Percentiles rank a stretch among this genome's conserved stretches.
Conservation (phyloP, 768 basidiomycete genomes). For the Leccinum ochraceum region DNA sequence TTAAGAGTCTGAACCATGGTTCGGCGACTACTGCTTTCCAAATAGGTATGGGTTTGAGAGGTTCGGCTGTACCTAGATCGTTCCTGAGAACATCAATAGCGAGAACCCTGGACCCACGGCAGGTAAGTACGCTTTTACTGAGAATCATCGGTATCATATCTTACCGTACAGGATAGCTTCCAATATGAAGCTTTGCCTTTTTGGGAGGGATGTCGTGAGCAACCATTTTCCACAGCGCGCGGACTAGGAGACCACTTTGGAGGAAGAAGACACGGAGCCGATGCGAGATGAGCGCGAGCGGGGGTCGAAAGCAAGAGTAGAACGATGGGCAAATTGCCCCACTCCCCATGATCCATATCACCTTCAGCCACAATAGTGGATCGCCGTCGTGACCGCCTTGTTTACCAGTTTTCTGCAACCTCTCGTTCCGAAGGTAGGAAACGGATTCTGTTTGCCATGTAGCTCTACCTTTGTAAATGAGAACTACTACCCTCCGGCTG, state of each 20-base stretch:
- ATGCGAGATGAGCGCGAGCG: neutral
- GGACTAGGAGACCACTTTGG: neutral
- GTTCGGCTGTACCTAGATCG: too few species aligned
- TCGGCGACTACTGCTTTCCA: too few species aligned
- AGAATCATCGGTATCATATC: neutral
- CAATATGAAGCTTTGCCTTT: constrained; percentile 19
- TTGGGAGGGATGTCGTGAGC: constrained; percentile 13
- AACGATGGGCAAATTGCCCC: neutral
- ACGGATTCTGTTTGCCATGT: neutral
- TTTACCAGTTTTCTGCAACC: too few species aligned
- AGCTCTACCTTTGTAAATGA: neutral
- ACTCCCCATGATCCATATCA: neutral
- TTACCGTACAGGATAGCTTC: constrained; percentile 24
- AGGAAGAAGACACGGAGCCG: neutral
- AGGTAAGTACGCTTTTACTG: neutral
- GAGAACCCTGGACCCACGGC: constrained; percentile 30
- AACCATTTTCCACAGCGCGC: neutral
- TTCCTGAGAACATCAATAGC: too few species aligned
- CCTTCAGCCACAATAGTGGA: neutral
- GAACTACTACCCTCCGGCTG: neutral
- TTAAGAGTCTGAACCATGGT: too few species aligned
- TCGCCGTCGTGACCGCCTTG: neutral
- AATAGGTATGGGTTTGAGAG: too few species aligned
- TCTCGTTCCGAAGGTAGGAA: neutral
- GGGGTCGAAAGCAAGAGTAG: neutral